Base-by-base conservation (phyloP, 2,329 filamentous ascomycete genomes). In the Talaromyces islandicus region DNA sequence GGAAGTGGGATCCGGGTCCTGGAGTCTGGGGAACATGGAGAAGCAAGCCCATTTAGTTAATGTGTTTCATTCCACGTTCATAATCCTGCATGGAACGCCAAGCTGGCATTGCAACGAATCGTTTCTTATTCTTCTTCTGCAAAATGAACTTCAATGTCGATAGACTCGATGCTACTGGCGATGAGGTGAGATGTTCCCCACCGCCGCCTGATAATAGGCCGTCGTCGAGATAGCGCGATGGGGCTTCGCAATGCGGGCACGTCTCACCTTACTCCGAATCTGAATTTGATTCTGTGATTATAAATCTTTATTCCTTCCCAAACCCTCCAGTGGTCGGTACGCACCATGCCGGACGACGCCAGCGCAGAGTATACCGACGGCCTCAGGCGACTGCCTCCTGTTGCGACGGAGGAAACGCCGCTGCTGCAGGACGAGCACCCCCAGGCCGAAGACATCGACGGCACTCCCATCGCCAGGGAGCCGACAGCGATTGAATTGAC, bases 401-500 rank as follows among this genome's bases (percentile, higher is more conserved):
- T 62, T 24, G 56, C 61, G 27, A 63, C 61, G 27, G 61, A 63
- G 51, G 58, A 63, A 14, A 63, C 61, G 3, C 61, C 61, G 19
- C 38, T 63, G 24, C 58, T 63, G 38, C 52, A 57, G 6, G 55
- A 51, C 38, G 55, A 53, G 24, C 21, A 46, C 7, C 50, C 50
- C 7, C 51, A 64, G 14, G 29, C 21, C 17, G 51, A 57, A 51
- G 60, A 60, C 7, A 64, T 62, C 27, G 58, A 62, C 48, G 60
- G 60, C 56, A 59, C 60, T 21, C 68, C 70, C 1, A 57, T 74
- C 53, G 66, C 67, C n/a, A 73, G 79, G n/a, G 80, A 83, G 65
- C 77, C 75, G 24, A 78, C 69, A 29, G 80, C 77, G 1, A 73
- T 67, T 53, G 77, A 79, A 64, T 67, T 84, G 60, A 63, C 83